Evolutionary conservation across 768 basidiomycete genomes (phyloP).

Genomic region (Melanogaster broomeanus): DNA sequence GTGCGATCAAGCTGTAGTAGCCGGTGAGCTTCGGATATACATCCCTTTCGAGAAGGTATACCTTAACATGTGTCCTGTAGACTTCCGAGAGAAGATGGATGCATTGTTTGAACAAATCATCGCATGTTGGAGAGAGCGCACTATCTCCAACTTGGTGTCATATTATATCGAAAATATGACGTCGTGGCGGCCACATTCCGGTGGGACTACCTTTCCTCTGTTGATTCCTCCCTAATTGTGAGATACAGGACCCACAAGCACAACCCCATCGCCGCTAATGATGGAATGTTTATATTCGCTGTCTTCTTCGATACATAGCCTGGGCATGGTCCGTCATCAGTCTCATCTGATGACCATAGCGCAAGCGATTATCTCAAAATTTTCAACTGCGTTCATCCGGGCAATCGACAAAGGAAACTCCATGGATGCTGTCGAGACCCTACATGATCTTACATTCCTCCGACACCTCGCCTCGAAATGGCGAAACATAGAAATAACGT

Average conservation of each 20-base stretch:
- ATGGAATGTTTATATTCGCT: slow-evolving; percentile 56
- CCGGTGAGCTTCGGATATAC: slow-evolving; percentile 33
- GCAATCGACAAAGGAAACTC: slow-evolving; percentile 34
- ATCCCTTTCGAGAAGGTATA: slow-evolving; percentile 3
- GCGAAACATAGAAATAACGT: slow-evolving; percentile 13
- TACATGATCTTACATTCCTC: slow-evolving; percentile 53
- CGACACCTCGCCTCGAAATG: slow-evolving; percentile 40
- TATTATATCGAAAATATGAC: slow-evolving; percentile 17
- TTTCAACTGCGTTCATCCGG: slow-evolving; percentile 34
- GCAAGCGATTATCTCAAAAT: slow-evolving; percentile 39
- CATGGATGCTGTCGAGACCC: slow-evolving; percentile 29
- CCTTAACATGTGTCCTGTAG: slow-evolving; percentile 33
- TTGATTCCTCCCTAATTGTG: slow-evolving; percentile 12
- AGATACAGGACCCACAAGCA: slow-evolving; percentile 18
- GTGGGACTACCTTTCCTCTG: slow-evolving; percentile 10
- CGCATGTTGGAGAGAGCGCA: slow-evolving; percentile 53
- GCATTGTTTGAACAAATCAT: slow-evolving; percentile 48
- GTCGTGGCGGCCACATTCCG: slow-evolving; percentile 1
- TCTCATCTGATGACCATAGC: slow-evolving; percentile 36
- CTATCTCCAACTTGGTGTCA: slow-evolving; percentile 32
- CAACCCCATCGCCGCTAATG: slow-evolving; percentile 54
- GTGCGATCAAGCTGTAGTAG: slow-evolving; percentile 36
- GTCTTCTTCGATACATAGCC: slow-evolving; percentile 52
- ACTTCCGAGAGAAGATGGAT: slow-evolving; percentile 46
- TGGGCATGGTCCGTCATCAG: slow-evolving; percentile 48